Conservation (phyloP, 2,329 filamentous ascomycete genomes). For the Colletotrichum sp. region DNA sequence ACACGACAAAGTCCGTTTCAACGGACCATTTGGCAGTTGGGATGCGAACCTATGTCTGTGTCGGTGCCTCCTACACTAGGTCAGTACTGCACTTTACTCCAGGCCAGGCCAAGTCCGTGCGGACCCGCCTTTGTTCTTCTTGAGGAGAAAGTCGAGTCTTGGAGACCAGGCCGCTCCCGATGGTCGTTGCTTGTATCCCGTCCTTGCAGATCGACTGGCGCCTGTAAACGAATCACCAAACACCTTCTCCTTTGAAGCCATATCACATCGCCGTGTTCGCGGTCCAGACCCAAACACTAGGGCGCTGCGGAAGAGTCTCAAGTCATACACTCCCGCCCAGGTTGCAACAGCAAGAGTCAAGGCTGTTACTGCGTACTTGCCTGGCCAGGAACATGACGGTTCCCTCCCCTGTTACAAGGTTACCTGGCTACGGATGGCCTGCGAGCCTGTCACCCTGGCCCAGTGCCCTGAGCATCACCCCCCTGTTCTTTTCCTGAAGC, state of each 20-base stretch:
- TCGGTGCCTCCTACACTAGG: neutral
- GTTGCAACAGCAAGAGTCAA: conserved; percentile 5
- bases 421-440: neutral
- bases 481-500: neutral
- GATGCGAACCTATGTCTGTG: neutral
- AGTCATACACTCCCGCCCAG: neutral
- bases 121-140: neutral
- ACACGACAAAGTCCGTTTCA: neutral
- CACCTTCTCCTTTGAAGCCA: neutral
- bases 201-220: neutral
- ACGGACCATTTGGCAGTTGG: neutral
- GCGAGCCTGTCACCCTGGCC: neutral
- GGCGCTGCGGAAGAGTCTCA: neutral
- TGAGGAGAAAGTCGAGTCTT: neutral
- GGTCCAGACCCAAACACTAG: neutral
- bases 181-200: neutral
- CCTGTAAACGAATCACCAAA: neutral
- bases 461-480: neutral
- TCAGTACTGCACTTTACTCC: neutral
- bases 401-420: neutral
- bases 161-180: neutral
- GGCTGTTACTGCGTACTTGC: neutral
- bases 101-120: neutral
- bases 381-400: neutral
- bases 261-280: neutral